Percentiles rank a stretch among this genome's conserved stretches.
These are phyloP conservation scores for Taxillus chinensis DNA, from an alignment of 164 flowering plant genomes.

Conservation along the genomic window DNA sequence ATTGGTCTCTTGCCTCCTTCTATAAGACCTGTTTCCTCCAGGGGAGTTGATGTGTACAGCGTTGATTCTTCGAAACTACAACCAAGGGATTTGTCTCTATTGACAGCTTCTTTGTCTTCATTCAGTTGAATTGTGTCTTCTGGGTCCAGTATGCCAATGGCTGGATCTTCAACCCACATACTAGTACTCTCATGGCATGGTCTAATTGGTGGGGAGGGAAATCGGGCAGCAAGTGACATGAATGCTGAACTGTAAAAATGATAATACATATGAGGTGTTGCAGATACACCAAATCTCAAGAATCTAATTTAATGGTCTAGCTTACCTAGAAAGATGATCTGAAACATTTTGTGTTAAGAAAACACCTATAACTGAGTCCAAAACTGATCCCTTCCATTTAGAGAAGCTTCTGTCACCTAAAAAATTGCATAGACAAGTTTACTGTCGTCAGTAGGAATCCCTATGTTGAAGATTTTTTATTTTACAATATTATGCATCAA, in stretches of 20 bases:
- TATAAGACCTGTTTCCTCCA: background rate
- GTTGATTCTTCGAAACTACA: conserved; percentile 8
- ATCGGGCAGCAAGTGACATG: conserved; percentile 61
- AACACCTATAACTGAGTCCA: conserved; percentile 71
- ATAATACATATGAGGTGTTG: background rate
- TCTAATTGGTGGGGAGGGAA: conserved; percentile 26
- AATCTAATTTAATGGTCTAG: background rate
- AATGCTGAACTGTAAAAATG: conserved; percentile 57
- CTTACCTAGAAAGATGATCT: conserved; percentile 69
- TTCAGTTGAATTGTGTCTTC: conserved; percentile 18
- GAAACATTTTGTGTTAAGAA: conserved; percentile 77
- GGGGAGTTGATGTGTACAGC: conserved; percentile 3
- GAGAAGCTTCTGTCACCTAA: conserved; percentile 67
- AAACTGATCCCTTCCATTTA: conserved; percentile 69
- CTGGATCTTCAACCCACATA: conserved; percentile 20
- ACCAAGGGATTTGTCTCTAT: conserved; percentile 13
- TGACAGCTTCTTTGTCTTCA: conserved; percentile 23
- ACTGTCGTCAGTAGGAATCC: too few relatives aligned
- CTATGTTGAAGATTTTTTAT: too few relatives aligned
- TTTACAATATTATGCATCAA: too few relatives aligned
- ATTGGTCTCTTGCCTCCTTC: conserved; percentile 10
- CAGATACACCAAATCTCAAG: background rate
- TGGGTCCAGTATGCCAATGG: conserved; percentile 16
- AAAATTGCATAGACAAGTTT: background rate
- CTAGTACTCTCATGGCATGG: conserved; percentile 11